Evolutionary conservation across 2,329 filamentous ascomycete species (phyloP).

Genomic region (Aspergillus novoparasiticus): DNA sequence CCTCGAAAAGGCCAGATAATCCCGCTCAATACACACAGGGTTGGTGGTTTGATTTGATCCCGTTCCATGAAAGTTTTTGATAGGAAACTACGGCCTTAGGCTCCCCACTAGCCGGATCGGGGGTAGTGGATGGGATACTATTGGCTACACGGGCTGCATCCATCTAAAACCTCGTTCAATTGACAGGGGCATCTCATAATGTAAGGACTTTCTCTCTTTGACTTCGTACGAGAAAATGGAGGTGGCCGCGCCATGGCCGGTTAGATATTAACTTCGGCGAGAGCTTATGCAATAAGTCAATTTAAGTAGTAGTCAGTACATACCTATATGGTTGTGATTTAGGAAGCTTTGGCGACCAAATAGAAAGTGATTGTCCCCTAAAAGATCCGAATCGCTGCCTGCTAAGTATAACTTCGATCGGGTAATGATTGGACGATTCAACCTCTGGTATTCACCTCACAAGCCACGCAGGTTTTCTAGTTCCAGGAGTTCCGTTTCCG

Average conservation of each 20-base stretch:
- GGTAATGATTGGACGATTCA: not conserved
- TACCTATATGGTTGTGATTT: not conserved
- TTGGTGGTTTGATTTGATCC: slow-evolving; percentile 1
- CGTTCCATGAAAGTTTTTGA: not conserved
- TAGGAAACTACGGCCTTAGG: not conserved
- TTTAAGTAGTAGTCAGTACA: not conserved
- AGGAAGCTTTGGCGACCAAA: not conserved
- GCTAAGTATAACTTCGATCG: not conserved
- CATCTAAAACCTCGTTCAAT: not conserved
- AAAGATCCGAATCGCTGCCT: slow-evolving; percentile 4
- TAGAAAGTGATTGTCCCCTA: not conserved
- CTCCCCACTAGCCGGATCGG: not conserved
- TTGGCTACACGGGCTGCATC: not conserved
- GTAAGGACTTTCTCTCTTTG: not conserved
- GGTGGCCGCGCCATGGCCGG: not conserved
- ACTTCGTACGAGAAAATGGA: not conserved
- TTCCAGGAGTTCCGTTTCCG: not conserved
- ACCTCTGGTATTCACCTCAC: not conserved
- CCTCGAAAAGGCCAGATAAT: not conserved
- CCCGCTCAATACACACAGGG: not conserved
- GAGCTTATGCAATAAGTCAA: not conserved
- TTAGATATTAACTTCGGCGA: not conserved
- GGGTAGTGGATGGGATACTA: not conserved
- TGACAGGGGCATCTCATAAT: not conserved
- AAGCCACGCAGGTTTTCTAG: not conserved